These are phyloP conservation scores for Aquilaria malaccensis DNA, from an alignment of 345 rosid species.

Conservation along the genomic window DNA sequence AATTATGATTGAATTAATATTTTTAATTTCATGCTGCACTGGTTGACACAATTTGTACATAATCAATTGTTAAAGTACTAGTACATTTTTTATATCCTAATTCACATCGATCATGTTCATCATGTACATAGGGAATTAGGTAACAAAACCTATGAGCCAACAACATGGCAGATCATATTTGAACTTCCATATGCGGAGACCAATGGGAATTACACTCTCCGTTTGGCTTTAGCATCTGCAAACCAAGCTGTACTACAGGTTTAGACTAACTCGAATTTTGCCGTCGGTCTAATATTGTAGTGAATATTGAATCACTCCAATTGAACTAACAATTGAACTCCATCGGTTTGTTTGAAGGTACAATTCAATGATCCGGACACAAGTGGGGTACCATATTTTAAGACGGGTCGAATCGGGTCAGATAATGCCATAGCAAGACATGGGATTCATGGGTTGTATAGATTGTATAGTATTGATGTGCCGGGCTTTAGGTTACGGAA, in stretches of 20 bases:
- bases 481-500: slow-evolving; percentile 24
- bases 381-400: slow-evolving; percentile 21
- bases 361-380: slow-evolving; percentile 36
- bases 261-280: background rate
- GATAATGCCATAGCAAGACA: slow-evolving; percentile 85
- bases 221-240: slow-evolving; percentile 74
- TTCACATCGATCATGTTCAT: background rate
- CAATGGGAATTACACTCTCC: slow-evolving; percentile 47
- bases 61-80: no score
- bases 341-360: slow-evolving; percentile 24
- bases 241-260: slow-evolving; percentile 40
- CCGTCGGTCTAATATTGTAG: background rate
- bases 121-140: slow-evolving; percentile 27
- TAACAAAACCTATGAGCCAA: slow-evolving; percentile 22
- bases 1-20: background rate
- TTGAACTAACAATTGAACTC: background rate
- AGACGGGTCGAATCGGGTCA: slow-evolving; percentile 48
- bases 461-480: slow-evolving; percentile 47
- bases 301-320: background rate
- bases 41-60: no score
- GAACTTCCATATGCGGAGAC: slow-evolving; percentile 22
- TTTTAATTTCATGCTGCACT: background rate
- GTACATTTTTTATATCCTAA: no score
- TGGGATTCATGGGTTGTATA: slow-evolving; percentile 78
- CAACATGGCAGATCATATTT: slow-evolving; percentile 71